Percentiles rank a stretch among this genome's conserved stretches.
phyloP scores from a whole-genome alignment of 2,329 filamentous ascomycete genomes.

The Fusarium transvaalense region DNA sequence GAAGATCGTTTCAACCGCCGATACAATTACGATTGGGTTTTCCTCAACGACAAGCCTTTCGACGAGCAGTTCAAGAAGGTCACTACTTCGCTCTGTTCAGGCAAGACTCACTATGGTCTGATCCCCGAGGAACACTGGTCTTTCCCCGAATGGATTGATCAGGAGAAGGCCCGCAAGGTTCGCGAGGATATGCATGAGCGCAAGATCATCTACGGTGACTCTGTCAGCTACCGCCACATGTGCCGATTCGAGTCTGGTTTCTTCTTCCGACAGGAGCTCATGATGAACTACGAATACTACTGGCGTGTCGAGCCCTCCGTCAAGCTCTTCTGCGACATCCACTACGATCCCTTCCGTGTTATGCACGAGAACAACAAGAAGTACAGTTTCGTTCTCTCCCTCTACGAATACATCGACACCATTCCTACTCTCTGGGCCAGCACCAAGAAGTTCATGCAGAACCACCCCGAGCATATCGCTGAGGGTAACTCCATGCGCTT shows the following conservation, averaged over 20 bases:
- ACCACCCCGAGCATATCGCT: conserved; percentile 88
- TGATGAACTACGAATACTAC: conserved; percentile 99
- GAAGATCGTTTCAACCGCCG: conserved; percentile 98
- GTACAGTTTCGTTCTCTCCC: conserved; percentile 94
- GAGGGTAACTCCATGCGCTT: conserved; percentile 90
- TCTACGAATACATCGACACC: conserved; percentile 97
- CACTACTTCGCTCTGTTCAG: conserved; percentile 89
- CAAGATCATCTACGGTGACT: conserved; percentile 99
- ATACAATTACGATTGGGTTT: conserved; percentile 99
- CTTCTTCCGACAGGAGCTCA: conserved; percentile 95
- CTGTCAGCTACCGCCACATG: conserved; percentile 98
- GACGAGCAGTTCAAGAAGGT: conserved; percentile 94
- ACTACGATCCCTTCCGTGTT: conserved; percentile 95
- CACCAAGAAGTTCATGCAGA: conserved; percentile 92
- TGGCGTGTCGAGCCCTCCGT: conserved; percentile 99
- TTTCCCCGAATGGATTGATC: conserved; percentile 94
- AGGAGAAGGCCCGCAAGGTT: conserved; percentile 90
- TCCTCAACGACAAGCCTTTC: conserved; percentile 96
- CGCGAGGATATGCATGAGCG: conserved; percentile 93
- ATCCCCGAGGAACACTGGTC: conserved; percentile 97
- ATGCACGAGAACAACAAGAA: conserved; percentile 98
- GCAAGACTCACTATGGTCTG: conserved; percentile 89
- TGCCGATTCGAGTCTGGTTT: conserved; percentile 99
- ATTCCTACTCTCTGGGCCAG: conserved; percentile 97
- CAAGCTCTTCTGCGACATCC: conserved; percentile 94